These are phyloP conservation scores for Amanita subjunquillea DNA, from an alignment of 768 basidiomycete species.

Conservation along the genomic window DNA sequence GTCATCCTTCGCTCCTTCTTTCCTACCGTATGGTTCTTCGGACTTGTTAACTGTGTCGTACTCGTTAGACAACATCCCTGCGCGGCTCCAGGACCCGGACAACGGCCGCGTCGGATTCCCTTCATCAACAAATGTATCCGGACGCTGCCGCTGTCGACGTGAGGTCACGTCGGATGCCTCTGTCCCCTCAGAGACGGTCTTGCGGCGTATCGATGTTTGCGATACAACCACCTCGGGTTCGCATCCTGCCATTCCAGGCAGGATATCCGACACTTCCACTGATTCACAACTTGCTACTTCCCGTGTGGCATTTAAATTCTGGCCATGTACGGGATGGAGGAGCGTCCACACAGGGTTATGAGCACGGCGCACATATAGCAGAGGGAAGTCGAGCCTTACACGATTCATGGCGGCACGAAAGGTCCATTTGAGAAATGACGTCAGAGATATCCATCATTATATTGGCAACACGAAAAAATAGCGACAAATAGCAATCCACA, in stretches of 20 bases:
- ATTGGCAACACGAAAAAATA: not conserved
- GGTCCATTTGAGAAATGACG: not conserved
- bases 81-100: slow-evolving; percentile 3
- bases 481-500: not conserved
- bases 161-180: not conserved
- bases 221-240: not conserved
- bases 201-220: not conserved
- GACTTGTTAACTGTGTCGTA: slow-evolving; percentile 3
- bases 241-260: not conserved
- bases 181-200: not conserved
- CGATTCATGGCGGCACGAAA: not conserved
- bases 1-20: slow-evolving; percentile 3
- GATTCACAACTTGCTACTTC: not conserved
- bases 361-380: not conserved
- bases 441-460: not conserved
- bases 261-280: not conserved
- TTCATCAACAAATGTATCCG: not conserved
- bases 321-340: not conserved
- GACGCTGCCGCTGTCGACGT: not conserved
- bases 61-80: slow-evolving; percentile 3
- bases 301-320: slow-evolving; percentile 1
- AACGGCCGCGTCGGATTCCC: not conserved
- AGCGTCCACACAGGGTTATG: not conserved
- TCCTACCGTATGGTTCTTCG: slow-evolving; percentile 5
- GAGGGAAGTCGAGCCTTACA: not conserved